Conservation (phyloP, 2,329 filamentous ascomycete species). For the Sphaerulina vaccinii region DNA sequence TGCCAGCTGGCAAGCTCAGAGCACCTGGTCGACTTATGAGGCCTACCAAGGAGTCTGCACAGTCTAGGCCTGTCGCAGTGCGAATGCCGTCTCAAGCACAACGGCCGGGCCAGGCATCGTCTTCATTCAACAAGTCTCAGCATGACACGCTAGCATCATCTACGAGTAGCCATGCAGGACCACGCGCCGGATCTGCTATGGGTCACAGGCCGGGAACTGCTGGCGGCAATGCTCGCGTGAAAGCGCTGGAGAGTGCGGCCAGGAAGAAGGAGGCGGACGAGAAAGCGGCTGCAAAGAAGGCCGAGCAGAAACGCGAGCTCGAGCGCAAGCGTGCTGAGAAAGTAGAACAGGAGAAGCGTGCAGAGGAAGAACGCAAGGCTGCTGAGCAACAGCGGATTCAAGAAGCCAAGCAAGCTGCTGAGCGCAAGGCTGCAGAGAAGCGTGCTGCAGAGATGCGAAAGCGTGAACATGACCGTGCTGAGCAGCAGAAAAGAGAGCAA, state of each 20-base stretch:
- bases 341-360: constrained; percentile 57
- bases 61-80: constrained; percentile 70
- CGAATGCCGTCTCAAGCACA: constrained; percentile 56
- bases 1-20: constrained; percentile 40
- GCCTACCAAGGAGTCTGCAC: constrained; percentile 51
- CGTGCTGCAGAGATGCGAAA: constrained; percentile 45
- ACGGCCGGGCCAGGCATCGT: constrained; percentile 33
- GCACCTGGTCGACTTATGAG: constrained; percentile 36
- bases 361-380: constrained; percentile 40
- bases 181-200: constrained; percentile 66
- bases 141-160: constrained; percentile 18
- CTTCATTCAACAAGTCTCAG: constrained; percentile 30
- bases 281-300: constrained; percentile 72
- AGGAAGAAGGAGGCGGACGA: constrained; percentile 85
- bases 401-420: constrained; percentile 39
- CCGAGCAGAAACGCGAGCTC: constrained; percentile 76
- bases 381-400: constrained; percentile 41
- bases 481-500: constrained; percentile 42
- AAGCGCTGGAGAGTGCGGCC: constrained; percentile 69
- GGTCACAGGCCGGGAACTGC: constrained; percentile 36
- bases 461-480: constrained; percentile 41
- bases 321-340: constrained; percentile 73
- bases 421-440: constrained; percentile 45
- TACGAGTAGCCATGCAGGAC: constrained; percentile 60
- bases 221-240: constrained; percentile 48